A percentile compares a stretch with the other conserved stretches of the same genome.
phyloP scores from a whole-genome alignment of 352 stramenopile genomes.

The Phytophthora sansomeana region DNA sequence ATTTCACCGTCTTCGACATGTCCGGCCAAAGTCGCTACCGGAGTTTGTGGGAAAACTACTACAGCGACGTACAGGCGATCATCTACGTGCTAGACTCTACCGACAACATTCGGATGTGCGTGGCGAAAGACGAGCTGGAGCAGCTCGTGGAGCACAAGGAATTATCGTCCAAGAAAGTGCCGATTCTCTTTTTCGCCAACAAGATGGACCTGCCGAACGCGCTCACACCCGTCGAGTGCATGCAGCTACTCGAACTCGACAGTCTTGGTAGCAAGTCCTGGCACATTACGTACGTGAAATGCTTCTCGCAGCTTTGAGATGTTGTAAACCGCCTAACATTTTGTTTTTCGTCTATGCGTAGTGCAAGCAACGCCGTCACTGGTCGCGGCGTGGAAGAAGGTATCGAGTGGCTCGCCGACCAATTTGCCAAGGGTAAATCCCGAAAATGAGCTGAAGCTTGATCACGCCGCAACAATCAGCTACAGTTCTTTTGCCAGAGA shows the following conservation, averaged over 20 bases:
- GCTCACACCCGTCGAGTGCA: constrained; percentile 82
- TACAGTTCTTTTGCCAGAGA: constrained; percentile 4
- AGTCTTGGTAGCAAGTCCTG: constrained; percentile 83
- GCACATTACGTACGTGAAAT: constrained; percentile 78
- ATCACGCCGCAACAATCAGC: constrained; percentile 4
- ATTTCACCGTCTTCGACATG: constrained; percentile 94
- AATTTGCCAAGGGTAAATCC: constrained; percentile 71
- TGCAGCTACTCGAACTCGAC: constrained; percentile 81
- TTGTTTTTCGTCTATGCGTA: constrained; percentile 26
- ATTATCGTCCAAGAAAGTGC: constrained; percentile 70
- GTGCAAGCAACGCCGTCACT: constrained; percentile 84
- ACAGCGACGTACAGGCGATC: constrained; percentile 85
- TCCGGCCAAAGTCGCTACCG: constrained; percentile 85
- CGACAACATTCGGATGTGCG: constrained; percentile 86
- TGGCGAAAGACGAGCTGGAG: constrained; percentile 90
- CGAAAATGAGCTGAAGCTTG: constrained; percentile 47
- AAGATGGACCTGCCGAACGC: constrained; percentile 86
- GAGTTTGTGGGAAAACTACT: constrained; percentile 90
- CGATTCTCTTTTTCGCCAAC: constrained; percentile 89
- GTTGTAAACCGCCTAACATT: background rate
- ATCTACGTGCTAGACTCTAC: constrained; percentile 93
- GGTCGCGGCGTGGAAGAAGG: constrained; percentile 83
- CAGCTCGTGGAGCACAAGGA: constrained; percentile 87
- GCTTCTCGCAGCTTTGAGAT: background rate
- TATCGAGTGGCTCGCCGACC: constrained; percentile 82